Evolutionary conservation across 768 basidiomycete species (phyloP).

Genomic region (Trametes meyenii): DNA sequence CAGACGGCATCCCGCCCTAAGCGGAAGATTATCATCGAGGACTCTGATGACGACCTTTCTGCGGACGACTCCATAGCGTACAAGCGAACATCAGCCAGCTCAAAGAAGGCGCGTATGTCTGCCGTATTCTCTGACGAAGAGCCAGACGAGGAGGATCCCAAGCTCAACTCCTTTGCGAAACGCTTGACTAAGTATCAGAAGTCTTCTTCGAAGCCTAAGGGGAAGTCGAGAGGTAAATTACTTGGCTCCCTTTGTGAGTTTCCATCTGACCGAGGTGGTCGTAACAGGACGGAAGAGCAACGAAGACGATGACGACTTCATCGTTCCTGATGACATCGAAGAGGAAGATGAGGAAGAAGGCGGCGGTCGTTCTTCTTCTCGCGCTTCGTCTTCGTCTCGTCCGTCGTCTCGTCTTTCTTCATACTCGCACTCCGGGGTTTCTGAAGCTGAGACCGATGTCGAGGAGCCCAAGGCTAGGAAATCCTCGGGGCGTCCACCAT

Average conservation of each 20-base stretch:
- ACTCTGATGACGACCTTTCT: slow-evolving; percentile 67
- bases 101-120: slow-evolving; percentile 66
- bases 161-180: slow-evolving; percentile 53
- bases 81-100: slow-evolving; percentile 39
- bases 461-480: slow-evolving; percentile 41
- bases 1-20: slow-evolving; percentile 24
- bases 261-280: background rate
- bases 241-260: background rate
- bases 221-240: slow-evolving; percentile 43
- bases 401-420: slow-evolving; percentile 40
- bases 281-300: slow-evolving; percentile 44
- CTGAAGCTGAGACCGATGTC: slow-evolving; percentile 41
- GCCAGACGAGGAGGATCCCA: slow-evolving; percentile 48
- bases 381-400: slow-evolving; percentile 44
- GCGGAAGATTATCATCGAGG: slow-evolving; percentile 68
- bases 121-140: slow-evolving; percentile 50
- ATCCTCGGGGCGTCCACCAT: slow-evolving; percentile 38
- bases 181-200: slow-evolving; percentile 68
- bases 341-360: slow-evolving; percentile 42
- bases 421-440: slow-evolving; percentile 29
- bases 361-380: slow-evolving; percentile 50
- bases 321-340: slow-evolving; percentile 68
- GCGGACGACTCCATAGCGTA: slow-evolving; percentile 19
- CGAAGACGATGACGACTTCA: slow-evolving; percentile 74
- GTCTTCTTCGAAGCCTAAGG: slow-evolving; percentile 48